phyloP scores from a whole-genome alignment of 1,284 basidiomycete species.

The Leccinum brunneo-olivaceum region DNA sequence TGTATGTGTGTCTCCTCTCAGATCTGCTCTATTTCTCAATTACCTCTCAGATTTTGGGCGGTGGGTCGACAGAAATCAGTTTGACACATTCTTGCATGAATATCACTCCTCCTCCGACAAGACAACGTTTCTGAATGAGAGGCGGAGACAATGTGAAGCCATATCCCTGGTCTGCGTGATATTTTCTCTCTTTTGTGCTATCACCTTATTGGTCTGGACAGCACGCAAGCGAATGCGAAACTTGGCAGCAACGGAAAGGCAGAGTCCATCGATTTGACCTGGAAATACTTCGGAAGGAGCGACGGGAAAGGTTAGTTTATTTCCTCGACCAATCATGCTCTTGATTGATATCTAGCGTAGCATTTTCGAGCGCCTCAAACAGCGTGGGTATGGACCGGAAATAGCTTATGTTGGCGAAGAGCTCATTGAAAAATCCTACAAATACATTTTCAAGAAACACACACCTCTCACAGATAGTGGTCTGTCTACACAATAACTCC shows the following conservation, averaged over 20 bases:
- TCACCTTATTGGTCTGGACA: not conserved
- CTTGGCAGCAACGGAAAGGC: slow-evolving; percentile 10
- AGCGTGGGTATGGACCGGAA: slow-evolving; percentile 15
- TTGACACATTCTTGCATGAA: slow-evolving; percentile 8
- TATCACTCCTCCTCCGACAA: slow-evolving; percentile 10
- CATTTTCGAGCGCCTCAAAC: slow-evolving; percentile 13
- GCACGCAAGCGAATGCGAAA: slow-evolving; percentile 8
- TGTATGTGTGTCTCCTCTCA: slow-evolving; percentile 2
- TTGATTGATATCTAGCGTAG: slow-evolving; percentile 4
- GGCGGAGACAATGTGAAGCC: not conserved
- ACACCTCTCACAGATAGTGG: slow-evolving; percentile 14
- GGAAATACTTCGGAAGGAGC: slow-evolving; percentile 7
- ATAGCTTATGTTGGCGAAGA: slow-evolving; percentile 4
- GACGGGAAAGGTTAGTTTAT: slow-evolving; percentile 7
- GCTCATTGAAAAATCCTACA: slow-evolving; percentile 4
- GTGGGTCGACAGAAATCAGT: slow-evolving; percentile 12
- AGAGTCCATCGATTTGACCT: slow-evolving; percentile 7
- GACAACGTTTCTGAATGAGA: slow-evolving; percentile 7
- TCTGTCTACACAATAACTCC: slow-evolving; percentile 1
- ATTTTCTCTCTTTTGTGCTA: no score
- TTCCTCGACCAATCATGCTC: not conserved
- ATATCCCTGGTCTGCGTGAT: slow-evolving; percentile 6
- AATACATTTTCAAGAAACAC: slow-evolving; percentile 10
- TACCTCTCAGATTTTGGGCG: not conserved
- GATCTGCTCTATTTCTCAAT: not conserved